Evolutionary conservation across 441 rosid species (phyloP).

Genomic region (Dalechampia spathulata): DNA sequence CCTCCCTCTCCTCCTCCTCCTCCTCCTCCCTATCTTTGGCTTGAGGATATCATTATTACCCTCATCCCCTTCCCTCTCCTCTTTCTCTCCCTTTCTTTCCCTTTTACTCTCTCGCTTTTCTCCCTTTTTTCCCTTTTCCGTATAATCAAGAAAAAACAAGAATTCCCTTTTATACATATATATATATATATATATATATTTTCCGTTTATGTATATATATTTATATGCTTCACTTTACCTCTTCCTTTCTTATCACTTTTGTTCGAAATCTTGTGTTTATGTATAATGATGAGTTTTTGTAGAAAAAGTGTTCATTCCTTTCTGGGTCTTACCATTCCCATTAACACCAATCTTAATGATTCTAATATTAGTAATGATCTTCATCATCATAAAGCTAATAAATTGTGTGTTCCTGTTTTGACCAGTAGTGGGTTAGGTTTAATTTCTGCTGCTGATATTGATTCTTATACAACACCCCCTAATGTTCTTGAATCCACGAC

Average conservation of each 20-base stretch:
- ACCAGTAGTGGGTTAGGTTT: constrained; percentile 27
- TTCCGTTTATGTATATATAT: no score
- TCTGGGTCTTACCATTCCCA: constrained; percentile 12
- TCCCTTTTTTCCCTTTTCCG: neutral
- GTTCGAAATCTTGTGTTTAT: no score
- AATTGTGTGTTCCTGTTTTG: neutral
- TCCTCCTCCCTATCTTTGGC: constrained; percentile 18
- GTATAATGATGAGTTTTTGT: constrained; percentile 43
- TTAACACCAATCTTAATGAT: neutral
- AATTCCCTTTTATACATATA: neutral
- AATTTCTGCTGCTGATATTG: constrained; percentile 17
- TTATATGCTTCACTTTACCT: neutral
- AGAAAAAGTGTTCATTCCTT: constrained; percentile 46
- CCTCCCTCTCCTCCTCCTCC: neutral
- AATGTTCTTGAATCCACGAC: constrained; percentile 26
- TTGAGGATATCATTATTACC: constrained; percentile 29
- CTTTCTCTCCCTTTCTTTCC: neutral
- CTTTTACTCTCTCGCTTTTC: neutral
- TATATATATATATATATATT: neutral
- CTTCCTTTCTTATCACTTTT: neutral
- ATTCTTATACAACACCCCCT: constrained; percentile 16
- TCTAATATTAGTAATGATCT: neutral
- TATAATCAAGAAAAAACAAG: neutral
- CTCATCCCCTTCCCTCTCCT: constrained; percentile 13
- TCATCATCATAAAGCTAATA: neutral